phyloP scores from a whole-genome alignment of 192 early-diverging fungal species.

The Entomortierella beljakovae region DNA sequence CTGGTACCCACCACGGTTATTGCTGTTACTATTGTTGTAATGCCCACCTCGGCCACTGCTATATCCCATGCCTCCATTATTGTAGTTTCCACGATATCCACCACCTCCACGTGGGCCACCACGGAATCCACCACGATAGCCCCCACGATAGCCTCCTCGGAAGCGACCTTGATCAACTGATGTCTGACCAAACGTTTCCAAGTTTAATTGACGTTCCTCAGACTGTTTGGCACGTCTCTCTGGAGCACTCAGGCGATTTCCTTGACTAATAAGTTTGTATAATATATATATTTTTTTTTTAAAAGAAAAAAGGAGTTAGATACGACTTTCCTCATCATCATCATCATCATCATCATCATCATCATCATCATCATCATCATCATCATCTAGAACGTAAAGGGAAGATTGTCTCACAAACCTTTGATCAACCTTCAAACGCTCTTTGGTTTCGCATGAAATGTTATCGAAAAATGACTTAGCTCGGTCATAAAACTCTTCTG shows the following conservation, averaged over 20 bases:
- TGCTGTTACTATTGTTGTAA: constrained; percentile 44
- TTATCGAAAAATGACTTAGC: constrained; percentile 95
- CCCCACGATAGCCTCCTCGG: constrained; percentile 68
- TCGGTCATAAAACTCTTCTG: constrained; percentile 79
- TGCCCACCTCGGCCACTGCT: constrained; percentile 44
- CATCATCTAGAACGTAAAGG: too few relatives aligned
- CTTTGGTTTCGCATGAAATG: constrained; percentile 96
- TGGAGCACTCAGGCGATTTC: constrained; percentile 61
- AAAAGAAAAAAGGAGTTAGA: constrained; percentile 11
- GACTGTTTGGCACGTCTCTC: constrained; percentile 82
- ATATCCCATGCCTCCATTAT: constrained; percentile 51
- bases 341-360: too few relatives aligned
- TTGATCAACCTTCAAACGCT: constrained; percentile 70
- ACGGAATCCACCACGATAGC: constrained; percentile 59
- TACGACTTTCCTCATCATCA: neutral
- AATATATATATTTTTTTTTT: neutral
- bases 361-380: too few relatives aligned
- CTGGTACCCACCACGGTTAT: constrained; percentile 29
- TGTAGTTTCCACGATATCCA: constrained; percentile 62
- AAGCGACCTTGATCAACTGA: constrained; percentile 74
- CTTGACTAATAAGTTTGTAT: constrained; percentile 22
- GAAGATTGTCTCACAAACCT: constrained; percentile 54
- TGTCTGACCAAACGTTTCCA: constrained; percentile 97
- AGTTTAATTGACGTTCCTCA: constrained; percentile 91
- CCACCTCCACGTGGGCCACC: constrained; percentile 58